A percentile compares a stretch with the other conserved stretches of the same genome.
These are phyloP conservation scores for Thelonectria olida DNA, from an alignment of 2,329 filamentous ascomycete genomes.

Conservation along the genomic window DNA sequence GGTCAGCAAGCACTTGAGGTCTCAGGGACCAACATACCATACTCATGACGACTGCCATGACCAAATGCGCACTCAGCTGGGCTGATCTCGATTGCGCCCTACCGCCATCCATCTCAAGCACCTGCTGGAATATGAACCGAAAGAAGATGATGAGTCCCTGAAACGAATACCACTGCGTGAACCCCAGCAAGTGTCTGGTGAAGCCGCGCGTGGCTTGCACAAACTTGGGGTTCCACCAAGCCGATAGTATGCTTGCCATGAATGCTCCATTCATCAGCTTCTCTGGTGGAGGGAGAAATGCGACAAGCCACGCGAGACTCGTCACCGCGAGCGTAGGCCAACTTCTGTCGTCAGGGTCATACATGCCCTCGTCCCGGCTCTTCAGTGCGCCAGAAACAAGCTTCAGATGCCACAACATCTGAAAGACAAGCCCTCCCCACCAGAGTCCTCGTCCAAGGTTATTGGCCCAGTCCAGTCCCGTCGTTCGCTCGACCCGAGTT, in stretches of 20 bases:
- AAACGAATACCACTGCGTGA: slow-evolving; percentile 72
- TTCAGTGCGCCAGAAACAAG: slow-evolving; percentile 39
- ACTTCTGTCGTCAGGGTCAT: slow-evolving; percentile 45
- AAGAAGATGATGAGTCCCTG: slow-evolving; percentile 68
- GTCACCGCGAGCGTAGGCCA: slow-evolving; percentile 20
- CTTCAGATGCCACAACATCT: slow-evolving; percentile 61
- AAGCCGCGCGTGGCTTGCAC: slow-evolving; percentile 68
- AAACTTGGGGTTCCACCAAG: slow-evolving; percentile 77
- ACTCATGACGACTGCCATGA: slow-evolving; percentile 61
- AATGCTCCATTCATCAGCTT: slow-evolving; percentile 58
- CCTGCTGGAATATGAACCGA: slow-evolving; percentile 59
- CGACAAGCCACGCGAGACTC: slow-evolving; percentile 26
- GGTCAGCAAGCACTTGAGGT: slow-evolving; percentile 31
- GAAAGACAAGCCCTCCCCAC: slow-evolving; percentile 56
- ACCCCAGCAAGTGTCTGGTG: slow-evolving; percentile 66
- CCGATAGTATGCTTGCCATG: slow-evolving; percentile 57
- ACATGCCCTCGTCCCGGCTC: slow-evolving; percentile 41
- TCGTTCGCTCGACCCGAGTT: slow-evolving; percentile 38
- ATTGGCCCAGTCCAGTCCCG: slow-evolving; percentile 55
- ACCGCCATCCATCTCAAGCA: slow-evolving; percentile 51
- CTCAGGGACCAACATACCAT: slow-evolving; percentile 56
- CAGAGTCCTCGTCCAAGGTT: slow-evolving; percentile 56
- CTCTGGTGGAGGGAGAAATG: slow-evolving; percentile 52
- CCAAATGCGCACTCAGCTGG: slow-evolving; percentile 62
- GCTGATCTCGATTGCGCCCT: slow-evolving; percentile 50